Evolutionary conservation across 345 rosid genomes (phyloP), one percentile per base, ranked within the genome.

Genomic region (Pistacia atlantica): DNA sequence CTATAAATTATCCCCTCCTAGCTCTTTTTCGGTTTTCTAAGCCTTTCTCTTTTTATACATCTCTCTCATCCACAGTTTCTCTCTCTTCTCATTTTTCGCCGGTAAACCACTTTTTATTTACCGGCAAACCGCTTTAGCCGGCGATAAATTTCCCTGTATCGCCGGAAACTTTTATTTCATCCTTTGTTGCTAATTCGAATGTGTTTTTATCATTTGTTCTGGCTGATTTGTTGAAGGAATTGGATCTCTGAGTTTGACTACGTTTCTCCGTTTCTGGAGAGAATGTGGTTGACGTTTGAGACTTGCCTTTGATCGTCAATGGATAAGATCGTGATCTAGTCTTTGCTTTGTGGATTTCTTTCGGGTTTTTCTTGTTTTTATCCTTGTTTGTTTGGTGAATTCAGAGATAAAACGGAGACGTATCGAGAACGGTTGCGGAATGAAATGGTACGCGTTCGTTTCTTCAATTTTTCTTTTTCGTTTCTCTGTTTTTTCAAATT

Each of bases 391-490:
- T 75, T 78, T 16, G 79, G 74, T 62, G 67, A 74, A 75, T 71
- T 73, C 71, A 28, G 72, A 69, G 64, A 28, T 73, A 84, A 80
- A 72, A 88, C 99, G 97, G 93, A 87, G 98, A 80, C 82, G 18
- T 61, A 71, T 78, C 70, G 89, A 18, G 85, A 76, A 67, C 79
- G 85, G 71, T 82, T 82, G 73, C 89, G 93, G 86, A 80, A 97
- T 97, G 97, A 89, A 83, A 97, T 97, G 99, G 99, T 97, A 80
- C 57, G 89, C 72, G 63, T 14, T 68, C 80, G 37, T 67, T 69
- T 48, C 57, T 75, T 69, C 58, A 67, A 56, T 37, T 73, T n/a
- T 0, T 64, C 68, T 62, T 11, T 4, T 16, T 42, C 68, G 11
- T 52, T 11, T 51, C 20, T 67, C 11, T 52, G n/a, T 3, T 65